Conservation (phyloP, 768 basidiomycete genomes). For the Suillus hirtellus region DNA sequence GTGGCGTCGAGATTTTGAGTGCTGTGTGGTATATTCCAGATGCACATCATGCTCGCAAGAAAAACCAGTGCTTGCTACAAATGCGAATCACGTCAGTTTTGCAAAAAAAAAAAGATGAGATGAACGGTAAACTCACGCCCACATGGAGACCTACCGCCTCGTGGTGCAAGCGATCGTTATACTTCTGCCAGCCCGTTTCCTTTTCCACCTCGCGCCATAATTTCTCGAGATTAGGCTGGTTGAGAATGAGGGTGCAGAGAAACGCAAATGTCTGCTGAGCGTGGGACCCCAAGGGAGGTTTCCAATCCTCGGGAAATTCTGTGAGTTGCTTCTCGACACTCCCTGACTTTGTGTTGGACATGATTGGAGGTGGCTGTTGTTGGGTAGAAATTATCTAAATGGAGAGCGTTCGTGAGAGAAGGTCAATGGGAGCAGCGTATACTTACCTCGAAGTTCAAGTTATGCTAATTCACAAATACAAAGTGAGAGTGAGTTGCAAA, state of each 20-base stretch:
- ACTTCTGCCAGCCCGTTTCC: background rate
- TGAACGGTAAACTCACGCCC: background rate
- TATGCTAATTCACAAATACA: too few relatives aligned
- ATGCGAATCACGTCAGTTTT: background rate
- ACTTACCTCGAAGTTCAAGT: too few relatives aligned
- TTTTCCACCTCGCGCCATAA: background rate
- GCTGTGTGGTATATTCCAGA: background rate
- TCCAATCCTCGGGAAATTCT: background rate
- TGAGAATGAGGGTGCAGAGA: background rate
- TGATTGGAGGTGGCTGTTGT: background rate
- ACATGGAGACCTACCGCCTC: background rate
- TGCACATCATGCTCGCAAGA: background rate
- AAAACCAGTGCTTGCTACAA: background rate
- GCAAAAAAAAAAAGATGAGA: too few relatives aligned
- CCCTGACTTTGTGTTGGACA: background rate
- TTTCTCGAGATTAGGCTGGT: background rate
- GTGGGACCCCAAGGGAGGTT: background rate
- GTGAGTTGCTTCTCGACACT: background rate
- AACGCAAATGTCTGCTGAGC: background rate
- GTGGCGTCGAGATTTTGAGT: background rate
- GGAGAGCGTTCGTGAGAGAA: background rate
- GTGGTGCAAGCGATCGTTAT: background rate
- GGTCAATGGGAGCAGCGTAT: background rate
- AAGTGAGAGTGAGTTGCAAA: too few relatives aligned
- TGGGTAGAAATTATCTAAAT: background rate